Base-by-base conservation (phyloP, 768 basidiomycete species). In the Kwoniella shandongensis region DNA sequence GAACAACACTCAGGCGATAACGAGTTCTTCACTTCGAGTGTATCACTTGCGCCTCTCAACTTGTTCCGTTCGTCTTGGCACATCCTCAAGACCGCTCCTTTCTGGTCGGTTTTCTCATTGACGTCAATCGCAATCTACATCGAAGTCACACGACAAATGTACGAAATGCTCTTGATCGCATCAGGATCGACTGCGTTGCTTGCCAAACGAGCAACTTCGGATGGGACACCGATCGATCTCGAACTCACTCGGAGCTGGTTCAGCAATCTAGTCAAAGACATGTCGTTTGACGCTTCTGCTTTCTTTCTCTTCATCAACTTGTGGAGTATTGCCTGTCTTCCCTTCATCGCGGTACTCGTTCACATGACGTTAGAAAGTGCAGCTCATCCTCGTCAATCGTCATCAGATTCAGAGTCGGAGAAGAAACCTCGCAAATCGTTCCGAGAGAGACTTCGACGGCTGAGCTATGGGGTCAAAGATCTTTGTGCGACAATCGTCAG, bases 301-400 rank as follows among this genome's bases (percentile, higher is more conserved):
- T 51, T 58, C 25, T 51, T 58, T 35, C 25, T 40, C 8, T 46
- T 58, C 17, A 58, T 58, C 44, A 51, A 46, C 44, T 26, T 51
- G 15, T 58, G 56, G 56, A 58, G 42, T 30, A 45, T 58, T 7
- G n/a, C 51, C n/a, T 51, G 56, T 25, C 45, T 58, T 4, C 49
- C 49, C 6, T 15, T 58, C 7, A 7, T 58, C 20, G 56, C 26
- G 1, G 26, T 38, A 20, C 20, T 58, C 15, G 25, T 58, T 13
- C 47, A 58, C 44, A 8, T 35, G 6, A 58, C 38, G 11, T 29
- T 58, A 3, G 48, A 50, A n/a, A 44, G 29, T 11, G 38, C 46
- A 2, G 32, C 56, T 18, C 40, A 42, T n/a, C 40, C 40, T 17
- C 17, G 32, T 32, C 32, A 6, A 32, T 32, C 17, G 36, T 38